phyloP scores from a whole-genome alignment of 495 filamentous ascomycete species.

The Neurospora discreta region DNA sequence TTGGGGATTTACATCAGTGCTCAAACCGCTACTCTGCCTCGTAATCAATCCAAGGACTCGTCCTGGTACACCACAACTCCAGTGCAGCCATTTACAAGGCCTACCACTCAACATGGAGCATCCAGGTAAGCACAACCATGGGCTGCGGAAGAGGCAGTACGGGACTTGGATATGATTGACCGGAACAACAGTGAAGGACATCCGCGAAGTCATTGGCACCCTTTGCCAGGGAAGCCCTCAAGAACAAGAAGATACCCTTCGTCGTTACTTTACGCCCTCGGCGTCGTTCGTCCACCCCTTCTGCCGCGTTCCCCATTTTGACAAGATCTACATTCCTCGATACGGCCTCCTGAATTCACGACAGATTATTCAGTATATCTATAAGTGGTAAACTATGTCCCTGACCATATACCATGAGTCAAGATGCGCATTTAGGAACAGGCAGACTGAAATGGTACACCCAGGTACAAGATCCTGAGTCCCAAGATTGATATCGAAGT shows the following conservation, averaged over 20 bases:
- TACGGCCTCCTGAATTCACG: constrained; percentile 43
- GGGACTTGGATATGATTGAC: constrained; percentile 11
- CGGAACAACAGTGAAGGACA: constrained; percentile 28
- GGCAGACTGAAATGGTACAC: neutral
- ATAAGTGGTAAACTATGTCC: constrained; percentile 51
- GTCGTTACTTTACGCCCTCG: constrained; percentile 57
- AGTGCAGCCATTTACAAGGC: neutral
- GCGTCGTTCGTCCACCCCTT: constrained; percentile 73
- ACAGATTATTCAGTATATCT: constrained; percentile 54
- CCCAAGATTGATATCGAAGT: constrained; percentile 61
- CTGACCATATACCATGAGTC: neutral
- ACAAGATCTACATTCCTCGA: constrained; percentile 27
- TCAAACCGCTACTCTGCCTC: neutral
- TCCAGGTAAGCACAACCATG: constrained; percentile 6
- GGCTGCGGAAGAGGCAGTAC: neutral
- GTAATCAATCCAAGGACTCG: neutral
- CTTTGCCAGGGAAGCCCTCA: constrained; percentile 55
- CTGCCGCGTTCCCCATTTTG: constrained; percentile 57
- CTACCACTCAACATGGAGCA: constrained; percentile 6
- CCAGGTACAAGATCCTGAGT: constrained; percentile 56
- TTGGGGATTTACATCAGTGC: neutral
- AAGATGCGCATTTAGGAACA: neutral
- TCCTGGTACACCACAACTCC: neutral
- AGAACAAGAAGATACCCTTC: constrained; percentile 49
- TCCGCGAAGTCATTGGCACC: constrained; percentile 49